These are phyloP conservation scores for Sporothrix pallida DNA, from an alignment of 2,329 filamentous ascomycete species.

Conservation along the genomic window DNA sequence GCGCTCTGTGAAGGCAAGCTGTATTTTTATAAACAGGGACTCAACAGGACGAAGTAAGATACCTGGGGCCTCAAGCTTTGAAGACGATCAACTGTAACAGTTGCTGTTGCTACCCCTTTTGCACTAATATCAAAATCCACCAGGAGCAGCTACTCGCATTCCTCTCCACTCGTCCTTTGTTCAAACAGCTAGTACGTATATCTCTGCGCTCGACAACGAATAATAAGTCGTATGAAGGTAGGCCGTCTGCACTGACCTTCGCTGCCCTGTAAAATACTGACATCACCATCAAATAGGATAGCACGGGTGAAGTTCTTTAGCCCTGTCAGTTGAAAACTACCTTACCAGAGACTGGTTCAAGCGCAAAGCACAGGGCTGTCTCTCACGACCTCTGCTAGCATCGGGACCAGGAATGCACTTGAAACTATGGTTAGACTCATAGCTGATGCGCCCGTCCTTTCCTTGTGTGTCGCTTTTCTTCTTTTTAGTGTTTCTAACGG, in stretches of 20 bases:
- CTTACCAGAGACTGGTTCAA: background rate
- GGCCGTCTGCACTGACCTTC: background rate
- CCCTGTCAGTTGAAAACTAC: slow-evolving; percentile 12
- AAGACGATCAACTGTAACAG: background rate
- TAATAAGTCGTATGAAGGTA: background rate
- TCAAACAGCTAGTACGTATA: background rate
- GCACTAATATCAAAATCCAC: slow-evolving; percentile 1
- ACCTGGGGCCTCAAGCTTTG: background rate
- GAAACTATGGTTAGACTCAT: background rate
- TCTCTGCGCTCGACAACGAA: background rate
- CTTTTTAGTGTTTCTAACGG: background rate
- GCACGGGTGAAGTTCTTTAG: background rate
- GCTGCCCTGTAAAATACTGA: slow-evolving; percentile 4
- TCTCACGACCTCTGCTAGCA: background rate
- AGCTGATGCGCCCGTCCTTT: background rate
- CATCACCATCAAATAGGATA: slow-evolving; percentile 12
- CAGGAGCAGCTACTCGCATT: background rate
- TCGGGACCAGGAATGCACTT: slow-evolving; percentile 2
- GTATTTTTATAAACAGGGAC: background rate
- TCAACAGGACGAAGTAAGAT: background rate
- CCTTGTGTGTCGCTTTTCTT: background rate
- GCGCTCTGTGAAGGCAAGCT: too few relatives aligned
- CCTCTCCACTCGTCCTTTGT: slow-evolving; percentile 7
- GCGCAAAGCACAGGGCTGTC: background rate
- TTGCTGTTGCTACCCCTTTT: slow-evolving; percentile 18